Evolutionary conservation across 352 stramenopile species (phyloP).

Genomic region (Thraustochytrium sp.): DNA sequence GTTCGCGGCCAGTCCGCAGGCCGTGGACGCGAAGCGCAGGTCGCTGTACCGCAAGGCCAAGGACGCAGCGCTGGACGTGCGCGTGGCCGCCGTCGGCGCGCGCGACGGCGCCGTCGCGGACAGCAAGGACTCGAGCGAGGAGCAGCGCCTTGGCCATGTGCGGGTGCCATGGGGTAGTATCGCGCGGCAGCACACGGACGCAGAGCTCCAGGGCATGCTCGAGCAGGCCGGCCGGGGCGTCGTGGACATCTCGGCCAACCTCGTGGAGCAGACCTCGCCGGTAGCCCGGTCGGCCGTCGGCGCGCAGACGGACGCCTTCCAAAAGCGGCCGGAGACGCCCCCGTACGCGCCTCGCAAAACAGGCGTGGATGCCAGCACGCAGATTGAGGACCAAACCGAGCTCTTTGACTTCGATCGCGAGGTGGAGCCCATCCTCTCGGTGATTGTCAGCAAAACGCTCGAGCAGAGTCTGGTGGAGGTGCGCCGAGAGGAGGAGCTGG

Average conservation of each 20-base stretch:
- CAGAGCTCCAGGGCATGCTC: not conserved
- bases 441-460: conserved; percentile 71
- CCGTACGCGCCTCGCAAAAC: conserved; percentile 54
- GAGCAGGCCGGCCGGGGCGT: not conserved
- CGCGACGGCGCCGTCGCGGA: not conserved
- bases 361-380: conserved; percentile 63
- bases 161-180: not conserved
- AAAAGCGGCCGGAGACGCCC: not conserved
- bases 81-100: not conserved
- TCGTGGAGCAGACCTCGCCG: conserved; percentile 8
- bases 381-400: conserved; percentile 66
- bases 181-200: not conserved
- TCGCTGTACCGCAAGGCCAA: not conserved
- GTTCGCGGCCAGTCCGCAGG: conserved; percentile 12
- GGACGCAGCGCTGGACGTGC: not conserved
- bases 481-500: conserved; percentile 66
- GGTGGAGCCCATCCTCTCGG: conserved; percentile 64
- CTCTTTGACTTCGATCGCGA: conserved; percentile 73
- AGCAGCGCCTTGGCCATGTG: not conserved
- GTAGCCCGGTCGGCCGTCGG: not conserved
- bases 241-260: conserved; percentile 21
- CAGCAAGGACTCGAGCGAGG: not conserved
- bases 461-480: conserved; percentile 68
- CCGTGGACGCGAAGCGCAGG: not conserved
- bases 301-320: not conserved